These are phyloP conservation scores for Amanita rubescens DNA, from an alignment of 768 basidiomycete genomes.

Conservation along the genomic window DNA sequence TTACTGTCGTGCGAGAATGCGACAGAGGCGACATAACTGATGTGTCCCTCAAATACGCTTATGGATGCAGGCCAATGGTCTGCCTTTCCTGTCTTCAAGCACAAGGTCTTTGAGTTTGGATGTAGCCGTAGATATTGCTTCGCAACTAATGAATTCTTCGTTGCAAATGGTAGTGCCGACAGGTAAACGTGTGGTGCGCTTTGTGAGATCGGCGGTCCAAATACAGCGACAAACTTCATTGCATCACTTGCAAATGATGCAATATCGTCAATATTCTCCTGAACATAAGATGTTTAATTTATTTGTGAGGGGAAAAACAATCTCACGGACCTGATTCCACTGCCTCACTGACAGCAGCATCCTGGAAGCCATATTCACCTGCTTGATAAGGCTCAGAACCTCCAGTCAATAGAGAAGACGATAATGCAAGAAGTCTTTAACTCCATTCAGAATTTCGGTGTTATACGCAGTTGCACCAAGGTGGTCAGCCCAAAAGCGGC, in stretches of 20 bases:
- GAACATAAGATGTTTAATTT: neutral
- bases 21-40: no score
- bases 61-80: no score
- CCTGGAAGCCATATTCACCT: constrained; percentile 1
- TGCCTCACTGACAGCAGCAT: neutral
- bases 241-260: constrained; percentile 13
- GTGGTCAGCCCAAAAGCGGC: constrained; percentile 19
- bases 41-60: no score
- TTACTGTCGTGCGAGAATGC: no score
- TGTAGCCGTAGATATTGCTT: no score
- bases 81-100: no score
- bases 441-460: no score
- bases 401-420: constrained; percentile 17
- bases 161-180: constrained; percentile 23
- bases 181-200: constrained; percentile 21
- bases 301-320: neutral
- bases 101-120: no score
- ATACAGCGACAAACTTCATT: constrained; percentile 13
- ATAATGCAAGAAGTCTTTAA: neutral
- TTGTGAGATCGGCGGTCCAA: constrained; percentile 7
- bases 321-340: neutral
- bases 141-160: no score
- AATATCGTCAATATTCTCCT: neutral
- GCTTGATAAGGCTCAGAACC: constrained; percentile 17
- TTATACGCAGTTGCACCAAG: constrained; percentile 13